phyloP scores from a whole-genome alignment of 306 rosid species.

The Acacia melanoxylon region DNA sequence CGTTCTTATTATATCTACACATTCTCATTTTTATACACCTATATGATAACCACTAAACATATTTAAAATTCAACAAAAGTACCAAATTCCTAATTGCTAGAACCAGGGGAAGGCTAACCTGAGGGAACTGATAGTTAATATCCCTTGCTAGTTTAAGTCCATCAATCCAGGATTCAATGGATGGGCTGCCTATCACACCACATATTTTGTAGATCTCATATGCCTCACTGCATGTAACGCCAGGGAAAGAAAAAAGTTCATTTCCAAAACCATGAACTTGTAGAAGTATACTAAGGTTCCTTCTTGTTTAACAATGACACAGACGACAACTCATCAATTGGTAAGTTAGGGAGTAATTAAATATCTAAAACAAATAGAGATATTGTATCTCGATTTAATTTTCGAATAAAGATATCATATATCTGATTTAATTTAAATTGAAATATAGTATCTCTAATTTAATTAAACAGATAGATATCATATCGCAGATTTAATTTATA shows the following conservation, averaged over 20 bases:
- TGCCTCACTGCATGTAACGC: conserved; percentile 61
- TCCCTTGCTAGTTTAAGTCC: conserved; percentile 88
- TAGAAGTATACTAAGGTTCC: background rate
- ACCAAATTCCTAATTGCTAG: background rate
- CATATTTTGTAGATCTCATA: conserved; percentile 95
- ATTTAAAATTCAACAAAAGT: background rate
- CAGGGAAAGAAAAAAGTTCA: conserved; percentile 19
- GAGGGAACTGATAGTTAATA: conserved; percentile 88
- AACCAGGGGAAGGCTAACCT: conserved; percentile 45
- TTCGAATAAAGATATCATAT: too few species aligned
- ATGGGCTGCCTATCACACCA: conserved; percentile 88
- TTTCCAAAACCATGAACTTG: background rate
- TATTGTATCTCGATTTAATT: too few species aligned
- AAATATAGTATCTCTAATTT: too few species aligned
- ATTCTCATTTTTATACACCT: too few species aligned
- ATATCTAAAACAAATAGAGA: too few species aligned
- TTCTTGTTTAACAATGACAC: background rate
- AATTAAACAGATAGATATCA: too few species aligned
- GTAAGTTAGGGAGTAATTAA: background rate
- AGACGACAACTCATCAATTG: background rate
- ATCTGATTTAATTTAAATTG: too few species aligned
- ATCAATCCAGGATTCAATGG: conserved; percentile 73
- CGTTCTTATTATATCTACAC: too few species aligned
- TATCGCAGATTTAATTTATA: too few species aligned
- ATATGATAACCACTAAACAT: background rate